phyloP scores from a whole-genome alignment of 2,329 filamentous ascomycete genomes.

The Pseudopyricularia cyperi region DNA sequence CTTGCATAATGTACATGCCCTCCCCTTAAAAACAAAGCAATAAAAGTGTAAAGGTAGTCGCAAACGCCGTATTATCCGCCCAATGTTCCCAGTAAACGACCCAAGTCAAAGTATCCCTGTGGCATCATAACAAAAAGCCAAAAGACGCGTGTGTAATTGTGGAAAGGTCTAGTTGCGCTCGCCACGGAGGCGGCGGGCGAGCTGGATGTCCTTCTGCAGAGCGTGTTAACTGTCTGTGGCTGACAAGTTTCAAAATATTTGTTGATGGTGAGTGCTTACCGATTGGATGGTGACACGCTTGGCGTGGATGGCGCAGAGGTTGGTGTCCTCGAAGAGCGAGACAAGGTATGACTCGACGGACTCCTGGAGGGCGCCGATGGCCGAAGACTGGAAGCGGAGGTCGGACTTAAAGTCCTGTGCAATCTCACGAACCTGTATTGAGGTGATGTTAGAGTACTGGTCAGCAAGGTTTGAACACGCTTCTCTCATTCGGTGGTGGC shows the following conservation, averaged over 20 bases:
- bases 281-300: slow-evolving; percentile 98
- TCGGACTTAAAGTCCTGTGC: slow-evolving; percentile 92
- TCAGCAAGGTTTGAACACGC: not conserved
- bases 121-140: slow-evolving; percentile 4
- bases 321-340: slow-evolving; percentile 96
- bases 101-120: slow-evolving; percentile 24
- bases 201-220: slow-evolving; percentile 93
- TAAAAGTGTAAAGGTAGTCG: not conserved
- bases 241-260: not conserved
- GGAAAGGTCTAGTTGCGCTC: slow-evolving; percentile 61
- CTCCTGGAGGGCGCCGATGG: slow-evolving; percentile 95
- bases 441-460: slow-evolving; percentile 5
- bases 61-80: slow-evolving; percentile 21
- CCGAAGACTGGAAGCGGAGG: slow-evolving; percentile 94
- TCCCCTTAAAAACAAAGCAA: slow-evolving; percentile 20
- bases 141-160: slow-evolving; percentile 9
- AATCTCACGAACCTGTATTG: slow-evolving; percentile 67
- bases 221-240: slow-evolving; percentile 19
- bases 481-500: no score
- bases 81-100: slow-evolving; percentile 23
- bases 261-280: slow-evolving; percentile 22
- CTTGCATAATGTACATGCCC: slow-evolving; percentile 29
- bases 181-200: slow-evolving; percentile 87
- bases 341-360: slow-evolving; percentile 98
- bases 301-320: slow-evolving; percentile 96